Base-by-base conservation (phyloP, 495 filamentous ascomycete species). In the Pseudevernia furfuracea region DNA sequence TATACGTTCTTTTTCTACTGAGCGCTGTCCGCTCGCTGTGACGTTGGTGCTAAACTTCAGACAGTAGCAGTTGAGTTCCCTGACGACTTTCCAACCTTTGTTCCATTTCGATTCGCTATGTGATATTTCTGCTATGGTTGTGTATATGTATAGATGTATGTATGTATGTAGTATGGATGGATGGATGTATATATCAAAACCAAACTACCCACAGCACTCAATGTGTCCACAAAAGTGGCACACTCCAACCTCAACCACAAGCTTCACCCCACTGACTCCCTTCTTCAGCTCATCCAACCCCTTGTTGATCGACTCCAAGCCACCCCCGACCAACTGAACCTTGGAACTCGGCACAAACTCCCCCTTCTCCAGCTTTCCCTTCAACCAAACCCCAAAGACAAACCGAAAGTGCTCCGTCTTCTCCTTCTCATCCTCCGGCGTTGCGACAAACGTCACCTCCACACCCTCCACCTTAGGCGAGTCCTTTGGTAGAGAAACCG, bases 201-300 rank as follows among this genome's bases (percentile, higher is more conserved):
- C n/a, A 10, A 6, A 52, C 48, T 4, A 30, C 9, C 9, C 25
- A 23, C 4, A 52, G 25, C 23, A 0, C 12, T 4, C 46, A 25
- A 12, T 4, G 8, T 14, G 10, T 49, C 8, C 23, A 2, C 23
- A 25, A 9, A 3, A 1, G n/a, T 36, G 21, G 14, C 34, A 38
- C 63, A 44, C 44, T 68, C 59, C 68, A 72, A 80, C 48, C 66
- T 78, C 76, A 68, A 80, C 3, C 62, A 81, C 73, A 68, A 82
- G 71, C 72, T 80, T 82, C 49, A 62, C 69, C 65, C 80, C 79
- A 62, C 79, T 82, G 14, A 83, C 80, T 11, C 81, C 79, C 32
- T 32, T 66, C 32, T 61, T 70, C 56, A 81, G 49, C 28, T 58
- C 59, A 61, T 82, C 78, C 64, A 82, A 73, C 30, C 71, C 81